Base-by-base conservation (phyloP, 2,329 filamentous ascomycete genomes). In the Pestalotiopsis sp. region DNA sequence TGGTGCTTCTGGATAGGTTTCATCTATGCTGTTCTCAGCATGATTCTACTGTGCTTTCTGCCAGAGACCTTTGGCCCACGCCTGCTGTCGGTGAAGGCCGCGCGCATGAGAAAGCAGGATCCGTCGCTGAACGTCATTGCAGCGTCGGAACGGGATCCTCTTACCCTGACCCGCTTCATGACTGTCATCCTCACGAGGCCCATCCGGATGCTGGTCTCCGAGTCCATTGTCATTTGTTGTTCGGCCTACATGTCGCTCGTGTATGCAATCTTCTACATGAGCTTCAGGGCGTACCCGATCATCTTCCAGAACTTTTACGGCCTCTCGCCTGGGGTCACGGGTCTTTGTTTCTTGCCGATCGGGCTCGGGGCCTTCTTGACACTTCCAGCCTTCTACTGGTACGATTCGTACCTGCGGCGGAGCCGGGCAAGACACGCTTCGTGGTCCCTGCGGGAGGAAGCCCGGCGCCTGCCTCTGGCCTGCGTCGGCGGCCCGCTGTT, bases 1-100 rank as follows among this genome's bases (percentile, higher is more conserved):
- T 93, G 91, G 91, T 80, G 86, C 1, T 92, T 92, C 75, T 93
- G 91, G 87, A 85, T 93, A 31, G 90, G 83, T 14, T 82, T 93
- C n/a, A 92, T 94, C 23, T 83, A 92, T 66, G 92, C 91, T 1
- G 90, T 87, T 27, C 79, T 80, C 0, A 90, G 89, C 1, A 84
- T 90, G 77, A 76, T 90, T 2, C 81, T 89, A 1, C 79, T 93
- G 17, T 68, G 88, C n/a, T 84, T 91, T 69, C 84, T 93, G 68
- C 91, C 89, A 14, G 90, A 92, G 77, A 91, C 89, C 1, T 91
- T 87, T 72, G 85, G 81, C 0, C 90, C 89, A 0, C 81, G 88
- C 3, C 82, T 92, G 12, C 80, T 92, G 20, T 83, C 84, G 66
- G 82, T 81, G 31, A 83, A 89, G 14, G 92, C 92, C 1, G 80